Conservation (phyloP, 2,329 filamentous ascomycete species). For the Zasmidium angulare region DNA sequence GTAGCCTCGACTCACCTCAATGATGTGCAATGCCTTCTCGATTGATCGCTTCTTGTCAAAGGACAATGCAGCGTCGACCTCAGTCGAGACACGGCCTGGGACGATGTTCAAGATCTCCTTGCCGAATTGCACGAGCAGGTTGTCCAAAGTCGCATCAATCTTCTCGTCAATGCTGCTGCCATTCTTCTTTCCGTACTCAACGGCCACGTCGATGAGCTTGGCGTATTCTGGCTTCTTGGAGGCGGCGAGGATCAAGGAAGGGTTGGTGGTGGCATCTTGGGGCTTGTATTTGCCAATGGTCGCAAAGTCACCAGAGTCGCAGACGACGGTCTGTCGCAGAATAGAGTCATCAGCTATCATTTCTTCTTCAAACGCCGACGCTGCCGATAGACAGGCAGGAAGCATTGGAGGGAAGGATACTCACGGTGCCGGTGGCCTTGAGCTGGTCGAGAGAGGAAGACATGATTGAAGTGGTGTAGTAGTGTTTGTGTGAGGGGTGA, state of each 20-base stretch:
- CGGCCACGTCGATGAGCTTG: conserved; percentile 36
- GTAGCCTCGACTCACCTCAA: conserved; percentile 67
- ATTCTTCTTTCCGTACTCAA: conserved; percentile 79
- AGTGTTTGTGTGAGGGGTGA: neutral
- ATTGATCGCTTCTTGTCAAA: conserved; percentile 93
- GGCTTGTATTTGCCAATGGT: conserved; percentile 99
- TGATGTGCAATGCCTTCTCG: conserved; percentile 94
- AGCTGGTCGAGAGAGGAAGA: conserved; percentile 91
- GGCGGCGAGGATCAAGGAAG: conserved; percentile 94
- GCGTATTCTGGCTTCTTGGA: conserved; percentile 62
- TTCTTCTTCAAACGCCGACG: conserved; percentile 21
- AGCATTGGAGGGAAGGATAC: conserved; percentile 41
- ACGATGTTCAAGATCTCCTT: conserved; percentile 96
- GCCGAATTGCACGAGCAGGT: conserved; percentile 95
- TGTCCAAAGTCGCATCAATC: conserved; percentile 87
- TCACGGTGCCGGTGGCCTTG: conserved; percentile 93
- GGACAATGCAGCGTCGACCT: conserved; percentile 94
- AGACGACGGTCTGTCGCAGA: conserved; percentile 77
- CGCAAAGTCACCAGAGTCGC: conserved; percentile 82
- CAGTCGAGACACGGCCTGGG: conserved; percentile 97
- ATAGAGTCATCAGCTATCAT: conserved; percentile 16
- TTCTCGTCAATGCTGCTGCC: conserved; percentile 69
- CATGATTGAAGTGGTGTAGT: conserved; percentile 54
- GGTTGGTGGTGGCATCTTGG: conserved; percentile 99
- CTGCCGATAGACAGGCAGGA: neutral